Conservation (phyloP, 345 rosid genomes). For the Dipteronia dyeriana region DNA sequence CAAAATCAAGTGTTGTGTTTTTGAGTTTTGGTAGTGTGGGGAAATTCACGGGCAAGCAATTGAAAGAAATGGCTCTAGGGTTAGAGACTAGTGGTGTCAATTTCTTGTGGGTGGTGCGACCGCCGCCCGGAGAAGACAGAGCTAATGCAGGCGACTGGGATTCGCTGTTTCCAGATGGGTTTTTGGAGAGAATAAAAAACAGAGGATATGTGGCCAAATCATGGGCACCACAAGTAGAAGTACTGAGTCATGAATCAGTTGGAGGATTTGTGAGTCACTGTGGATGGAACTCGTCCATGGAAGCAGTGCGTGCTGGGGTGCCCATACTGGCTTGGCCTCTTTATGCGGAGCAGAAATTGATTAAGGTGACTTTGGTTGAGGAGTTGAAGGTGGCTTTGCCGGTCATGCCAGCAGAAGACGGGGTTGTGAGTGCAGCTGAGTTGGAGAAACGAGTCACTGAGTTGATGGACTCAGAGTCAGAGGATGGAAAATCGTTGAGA, state of each 20-base stretch:
- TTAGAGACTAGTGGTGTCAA: slow-evolving; percentile 23
- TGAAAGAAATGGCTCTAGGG: slow-evolving; percentile 25
- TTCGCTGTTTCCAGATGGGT: slow-evolving; percentile 17
- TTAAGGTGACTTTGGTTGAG: slow-evolving; percentile 14
- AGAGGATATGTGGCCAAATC: slow-evolving; percentile 18
- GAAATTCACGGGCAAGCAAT: slow-evolving; percentile 5
- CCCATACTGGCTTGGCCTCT: slow-evolving; percentile 29
- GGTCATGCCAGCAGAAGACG: background rate
- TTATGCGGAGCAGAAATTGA: slow-evolving; percentile 22
- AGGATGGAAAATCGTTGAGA: slow-evolving; percentile 8
- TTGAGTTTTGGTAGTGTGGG: slow-evolving; percentile 29
- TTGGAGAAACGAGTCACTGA: slow-evolving; percentile 17
- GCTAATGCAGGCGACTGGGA: background rate
- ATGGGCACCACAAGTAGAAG: slow-evolving; percentile 28
- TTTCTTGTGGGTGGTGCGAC: slow-evolving; percentile 32
- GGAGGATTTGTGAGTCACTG: slow-evolving; percentile 32
- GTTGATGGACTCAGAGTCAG: slow-evolving; percentile 13
- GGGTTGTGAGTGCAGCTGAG: slow-evolving; percentile 15
- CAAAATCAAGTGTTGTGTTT: slow-evolving; percentile 26
- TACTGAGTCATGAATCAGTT: slow-evolving; percentile 16
- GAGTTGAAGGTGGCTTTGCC: slow-evolving; percentile 15
- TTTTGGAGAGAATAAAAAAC: slow-evolving; percentile 19
- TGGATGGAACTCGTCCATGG: slow-evolving; percentile 31
- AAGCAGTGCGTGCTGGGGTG: slow-evolving; percentile 22
- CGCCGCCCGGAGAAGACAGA: background rate